Evolutionary conservation across 75 land plant species (phyloP).

Genomic region (Pseudotsuga menziesii): DNA sequence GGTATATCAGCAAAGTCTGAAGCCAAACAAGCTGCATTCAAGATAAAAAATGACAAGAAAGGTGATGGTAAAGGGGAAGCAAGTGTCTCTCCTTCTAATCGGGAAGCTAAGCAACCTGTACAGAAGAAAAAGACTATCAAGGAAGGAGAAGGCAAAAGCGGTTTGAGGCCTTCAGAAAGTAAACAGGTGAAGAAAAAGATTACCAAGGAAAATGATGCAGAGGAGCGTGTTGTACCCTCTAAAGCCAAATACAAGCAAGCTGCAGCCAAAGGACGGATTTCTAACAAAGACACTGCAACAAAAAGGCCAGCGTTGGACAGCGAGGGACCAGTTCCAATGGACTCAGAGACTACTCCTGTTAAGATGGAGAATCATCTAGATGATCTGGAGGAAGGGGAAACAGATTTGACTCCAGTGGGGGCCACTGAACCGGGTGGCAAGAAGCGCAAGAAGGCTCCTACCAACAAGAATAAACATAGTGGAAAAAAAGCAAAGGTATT

Average conservation of each 20-base stretch:
- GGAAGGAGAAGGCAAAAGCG: background rate
- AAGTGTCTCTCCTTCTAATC: background rate
- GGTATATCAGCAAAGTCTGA: background rate
- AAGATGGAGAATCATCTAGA: background rate
- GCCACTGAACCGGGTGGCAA: background rate
- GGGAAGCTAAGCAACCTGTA: background rate
- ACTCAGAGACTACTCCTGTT: background rate
- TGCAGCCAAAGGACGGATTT: too few species aligned
- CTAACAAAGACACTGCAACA: too few species aligned
- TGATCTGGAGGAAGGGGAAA: background rate
- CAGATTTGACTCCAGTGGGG: background rate
- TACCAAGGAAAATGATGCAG: background rate
- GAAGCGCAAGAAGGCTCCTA: conserved; percentile 4
- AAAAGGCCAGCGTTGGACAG: background rate
- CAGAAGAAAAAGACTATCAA: conserved; percentile 5
- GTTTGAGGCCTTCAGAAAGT: background rate
- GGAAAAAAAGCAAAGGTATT: conserved; percentile 5
- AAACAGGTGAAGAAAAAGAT: background rate
- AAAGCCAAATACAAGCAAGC: too few species aligned
- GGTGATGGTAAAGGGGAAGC: background rate
- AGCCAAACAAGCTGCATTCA: background rate
- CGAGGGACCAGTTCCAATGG: background rate
- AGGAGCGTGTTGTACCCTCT: background rate
- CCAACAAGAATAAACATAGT: conserved; percentile 2
- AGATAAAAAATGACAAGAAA: background rate